Conservation (phyloP, 768 basidiomycete species). For the Kondoa subrosea region DNA sequence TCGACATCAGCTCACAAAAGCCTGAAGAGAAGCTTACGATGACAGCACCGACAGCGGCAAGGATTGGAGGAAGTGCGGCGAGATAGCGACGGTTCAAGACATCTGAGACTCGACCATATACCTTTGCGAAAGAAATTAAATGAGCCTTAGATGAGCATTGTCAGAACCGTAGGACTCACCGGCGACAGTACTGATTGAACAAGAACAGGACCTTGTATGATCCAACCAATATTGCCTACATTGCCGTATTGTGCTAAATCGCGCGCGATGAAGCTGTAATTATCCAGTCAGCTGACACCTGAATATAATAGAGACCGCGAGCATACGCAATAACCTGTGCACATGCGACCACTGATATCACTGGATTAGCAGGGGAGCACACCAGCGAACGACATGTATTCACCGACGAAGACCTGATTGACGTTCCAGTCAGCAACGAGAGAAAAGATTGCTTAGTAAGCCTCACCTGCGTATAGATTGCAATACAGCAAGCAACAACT, state of each 20-base stretch:
- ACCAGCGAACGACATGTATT: too few species aligned
- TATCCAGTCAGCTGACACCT: too few species aligned
- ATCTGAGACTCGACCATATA: constrained; percentile 16
- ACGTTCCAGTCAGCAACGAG: neutral
- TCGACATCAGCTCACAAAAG: too few species aligned
- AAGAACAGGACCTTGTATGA: constrained; percentile 18
- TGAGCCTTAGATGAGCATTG: too few species aligned
- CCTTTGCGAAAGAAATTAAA: too few species aligned
- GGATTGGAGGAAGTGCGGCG: constrained; percentile 17
- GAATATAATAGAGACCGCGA: too few species aligned
- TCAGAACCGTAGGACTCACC: too few species aligned
- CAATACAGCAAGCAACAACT: neutral
- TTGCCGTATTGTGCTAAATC: neutral
- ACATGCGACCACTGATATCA: neutral
- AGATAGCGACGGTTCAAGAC: constrained; percentile 15
- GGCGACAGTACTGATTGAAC: constrained; percentile 18
- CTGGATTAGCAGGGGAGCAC: too few species aligned
- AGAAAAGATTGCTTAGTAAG: neutral
- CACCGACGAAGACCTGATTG: neutral
- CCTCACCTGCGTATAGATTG: neutral
- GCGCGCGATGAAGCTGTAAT: neutral
- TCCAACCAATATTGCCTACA: constrained; percentile 4
- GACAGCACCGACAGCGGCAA: constrained; percentile 16
- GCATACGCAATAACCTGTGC: neutral
- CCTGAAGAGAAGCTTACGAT: constrained; percentile 7